phyloP scores from a whole-genome alignment of 2,329 filamentous ascomycete species.

The Simplicillium aogashimaense region DNA sequence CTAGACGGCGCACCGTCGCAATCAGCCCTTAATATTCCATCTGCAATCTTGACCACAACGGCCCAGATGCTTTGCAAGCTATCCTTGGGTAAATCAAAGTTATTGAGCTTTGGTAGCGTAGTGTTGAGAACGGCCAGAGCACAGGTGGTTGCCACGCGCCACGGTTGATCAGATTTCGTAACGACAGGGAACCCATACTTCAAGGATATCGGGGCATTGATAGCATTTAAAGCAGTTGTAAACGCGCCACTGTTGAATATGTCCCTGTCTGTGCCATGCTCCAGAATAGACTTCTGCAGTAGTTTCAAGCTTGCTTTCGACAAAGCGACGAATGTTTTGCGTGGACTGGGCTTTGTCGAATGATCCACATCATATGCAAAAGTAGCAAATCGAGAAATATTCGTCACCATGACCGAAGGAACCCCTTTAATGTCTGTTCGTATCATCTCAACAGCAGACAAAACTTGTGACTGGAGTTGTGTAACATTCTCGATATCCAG shows the following conservation, averaged over 20 bases:
- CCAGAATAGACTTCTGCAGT: slow-evolving; percentile 49
- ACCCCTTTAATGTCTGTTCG: slow-evolving; percentile 55
- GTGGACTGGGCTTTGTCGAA: slow-evolving; percentile 25
- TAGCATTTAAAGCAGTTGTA: slow-evolving; percentile 51
- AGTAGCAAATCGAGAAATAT: slow-evolving; percentile 60
- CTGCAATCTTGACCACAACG: slow-evolving; percentile 52
- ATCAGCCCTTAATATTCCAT: slow-evolving; percentile 61
- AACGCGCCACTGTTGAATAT: slow-evolving; percentile 64
- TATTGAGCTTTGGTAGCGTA: slow-evolving; percentile 50
- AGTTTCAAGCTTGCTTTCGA: slow-evolving; percentile 73
- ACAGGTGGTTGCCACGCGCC: slow-evolving; percentile 70
- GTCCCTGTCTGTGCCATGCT: slow-evolving; percentile 51
- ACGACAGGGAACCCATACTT: slow-evolving; percentile 73
- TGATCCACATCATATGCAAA: slow-evolving; percentile 50
- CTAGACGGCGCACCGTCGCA: slow-evolving; percentile 35
- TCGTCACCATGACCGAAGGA: slow-evolving; percentile 56
- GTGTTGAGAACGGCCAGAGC: slow-evolving; percentile 58
- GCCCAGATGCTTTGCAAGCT: slow-evolving; percentile 57
- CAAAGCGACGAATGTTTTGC: slow-evolving; percentile 80
- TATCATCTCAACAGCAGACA: slow-evolving; percentile 59
- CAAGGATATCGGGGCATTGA: slow-evolving; percentile 60
- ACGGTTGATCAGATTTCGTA: slow-evolving; percentile 62
- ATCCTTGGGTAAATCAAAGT: slow-evolving; percentile 31
- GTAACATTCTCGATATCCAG: slow-evolving; percentile 66
- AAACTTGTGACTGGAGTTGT: slow-evolving; percentile 58